These are phyloP conservation scores for Erigeron philadelphicus DNA, from an alignment of 140 eudicot genomes.

Conservation along the genomic window DNA sequence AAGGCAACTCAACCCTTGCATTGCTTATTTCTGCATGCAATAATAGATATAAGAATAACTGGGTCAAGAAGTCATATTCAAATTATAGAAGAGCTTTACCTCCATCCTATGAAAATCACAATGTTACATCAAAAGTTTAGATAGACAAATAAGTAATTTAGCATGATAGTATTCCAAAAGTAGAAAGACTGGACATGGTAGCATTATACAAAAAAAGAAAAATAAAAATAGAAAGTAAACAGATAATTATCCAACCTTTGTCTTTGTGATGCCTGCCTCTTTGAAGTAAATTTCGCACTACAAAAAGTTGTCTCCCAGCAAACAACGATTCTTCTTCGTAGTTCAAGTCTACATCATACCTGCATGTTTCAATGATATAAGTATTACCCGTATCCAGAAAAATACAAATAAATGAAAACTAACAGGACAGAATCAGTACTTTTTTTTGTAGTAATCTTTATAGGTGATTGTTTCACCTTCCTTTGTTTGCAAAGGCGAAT, in stretches of 20 bases:
- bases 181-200: not conserved
- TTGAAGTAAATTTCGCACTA: constrained; percentile 54
- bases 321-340: constrained; percentile 46
- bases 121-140: not conserved
- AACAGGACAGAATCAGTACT: constrained; percentile 26
- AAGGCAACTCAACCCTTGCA: constrained; percentile 67
- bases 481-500: constrained; percentile 31
- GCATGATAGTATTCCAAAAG: not conserved
- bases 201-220: not conserved
- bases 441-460: constrained; percentile 38
- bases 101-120: not conserved
- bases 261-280: constrained; percentile 36
- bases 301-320: constrained; percentile 47
- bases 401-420: not conserved
- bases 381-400: not conserved
- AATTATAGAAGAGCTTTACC: not conserved
- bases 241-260: constrained; percentile 43
- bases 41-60: not conserved
- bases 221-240: not conserved
- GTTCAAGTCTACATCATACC: constrained; percentile 47
- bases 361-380: constrained; percentile 21
- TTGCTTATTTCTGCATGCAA: constrained; percentile 52
- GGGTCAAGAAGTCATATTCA: not conserved
- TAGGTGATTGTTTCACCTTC: constrained; percentile 44
- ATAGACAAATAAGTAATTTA: not conserved